Conservation (phyloP, 257 asterid species). For the Jacaranda copaia region DNA sequence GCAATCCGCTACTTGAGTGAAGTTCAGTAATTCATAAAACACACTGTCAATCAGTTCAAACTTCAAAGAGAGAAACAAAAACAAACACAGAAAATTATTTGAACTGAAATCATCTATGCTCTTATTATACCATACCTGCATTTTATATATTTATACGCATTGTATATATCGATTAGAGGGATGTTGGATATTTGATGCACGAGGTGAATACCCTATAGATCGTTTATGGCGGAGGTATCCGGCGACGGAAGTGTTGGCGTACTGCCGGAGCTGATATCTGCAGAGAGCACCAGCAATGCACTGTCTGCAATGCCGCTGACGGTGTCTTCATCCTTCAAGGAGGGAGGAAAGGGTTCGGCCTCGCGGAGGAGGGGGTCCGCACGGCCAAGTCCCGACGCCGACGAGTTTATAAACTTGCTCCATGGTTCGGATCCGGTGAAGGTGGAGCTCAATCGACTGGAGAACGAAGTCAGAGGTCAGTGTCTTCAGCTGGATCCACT, state of each 20-base stretch:
- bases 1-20: no score
- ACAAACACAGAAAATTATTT: no score
- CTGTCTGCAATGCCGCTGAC: slow-evolving; percentile 59
- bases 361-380: slow-evolving; percentile 82
- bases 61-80: no score
- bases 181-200: slow-evolving; percentile 50
- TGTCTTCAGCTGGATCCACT: slow-evolving; percentile 74
- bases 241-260: slow-evolving; percentile 67
- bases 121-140: no score
- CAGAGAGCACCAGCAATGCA: slow-evolving; percentile 66
- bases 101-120: no score
- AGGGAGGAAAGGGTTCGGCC: slow-evolving; percentile 65
- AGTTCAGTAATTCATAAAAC: no score
- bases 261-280: slow-evolving; percentile 58
- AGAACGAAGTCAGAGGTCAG: slow-evolving; percentile 98
- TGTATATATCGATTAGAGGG: no score
- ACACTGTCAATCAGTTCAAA: no score
- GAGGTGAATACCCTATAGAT: slow-evolving; percentile 54
- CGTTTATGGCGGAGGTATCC: slow-evolving; percentile 88
- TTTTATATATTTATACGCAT: no score
- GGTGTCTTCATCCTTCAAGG: slow-evolving; percentile 86
- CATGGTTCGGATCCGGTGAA: slow-evolving; percentile 99
- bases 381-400: slow-evolving; percentile 94
- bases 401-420: slow-evolving; percentile 86
- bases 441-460: slow-evolving; percentile 98